phyloP scores from a whole-genome alignment of 306 rosid species.

The Abrus pulchellus region DNA sequence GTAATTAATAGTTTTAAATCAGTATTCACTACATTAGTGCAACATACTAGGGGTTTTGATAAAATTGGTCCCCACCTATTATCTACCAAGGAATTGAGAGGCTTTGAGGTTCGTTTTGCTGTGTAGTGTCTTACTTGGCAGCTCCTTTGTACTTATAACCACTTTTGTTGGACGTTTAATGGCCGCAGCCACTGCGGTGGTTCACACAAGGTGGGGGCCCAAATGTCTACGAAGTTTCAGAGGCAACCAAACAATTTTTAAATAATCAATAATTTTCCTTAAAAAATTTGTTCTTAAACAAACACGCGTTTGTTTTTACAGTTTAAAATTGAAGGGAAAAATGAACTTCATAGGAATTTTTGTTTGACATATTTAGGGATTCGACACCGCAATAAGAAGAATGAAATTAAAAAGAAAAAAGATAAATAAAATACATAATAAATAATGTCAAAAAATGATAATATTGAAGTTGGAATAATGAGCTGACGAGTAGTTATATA shows the following conservation, averaged over 20 bases:
- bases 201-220: neutral
- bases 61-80: slow-evolving; percentile 12
- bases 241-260: neutral
- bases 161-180: slow-evolving; percentile 26
- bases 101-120: slow-evolving; percentile 3
- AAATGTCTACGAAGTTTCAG: neutral
- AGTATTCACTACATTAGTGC: neutral
- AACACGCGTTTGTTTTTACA: no score
- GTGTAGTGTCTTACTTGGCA: neutral
- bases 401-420: no score
- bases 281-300: no score
- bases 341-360: no score
- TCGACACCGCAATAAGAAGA: no score
- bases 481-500: no score
- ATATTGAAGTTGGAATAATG: no score
- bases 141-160: neutral
- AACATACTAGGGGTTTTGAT: neutral
- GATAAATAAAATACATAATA: no score
- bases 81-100: slow-evolving; percentile 24
- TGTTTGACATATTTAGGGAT: no score
- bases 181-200: neutral
- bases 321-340: no score
- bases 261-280: no score
- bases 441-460: no score
- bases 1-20: neutral